Conservation (phyloP, 1,284 basidiomycete genomes). For the Peniophora sp. region DNA sequence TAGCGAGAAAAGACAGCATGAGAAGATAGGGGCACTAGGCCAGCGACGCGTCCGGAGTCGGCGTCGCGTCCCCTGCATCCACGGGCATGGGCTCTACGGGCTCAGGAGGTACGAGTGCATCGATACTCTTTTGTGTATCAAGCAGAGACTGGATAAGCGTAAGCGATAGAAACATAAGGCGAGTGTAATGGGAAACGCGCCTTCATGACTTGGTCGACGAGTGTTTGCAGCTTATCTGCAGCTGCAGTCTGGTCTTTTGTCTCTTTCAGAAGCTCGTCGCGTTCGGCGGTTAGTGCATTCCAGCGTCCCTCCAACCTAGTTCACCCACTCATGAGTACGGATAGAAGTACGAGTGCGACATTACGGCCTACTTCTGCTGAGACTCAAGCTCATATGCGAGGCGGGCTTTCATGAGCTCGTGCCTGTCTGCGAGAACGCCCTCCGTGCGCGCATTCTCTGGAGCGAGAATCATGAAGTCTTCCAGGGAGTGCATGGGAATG, state of each 20-base stretch:
- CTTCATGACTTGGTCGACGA: constrained; percentile 69
- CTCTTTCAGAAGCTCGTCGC: constrained; percentile 68
- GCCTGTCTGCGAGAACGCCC: constrained; percentile 54
- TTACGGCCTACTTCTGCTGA: constrained; percentile 66
- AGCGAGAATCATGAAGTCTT: constrained; percentile 58
- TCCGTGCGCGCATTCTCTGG: constrained; percentile 56
- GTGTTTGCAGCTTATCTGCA: constrained; percentile 66
- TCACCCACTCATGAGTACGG: constrained; percentile 6
- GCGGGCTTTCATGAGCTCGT: constrained; percentile 75
- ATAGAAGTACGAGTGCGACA: not conserved
- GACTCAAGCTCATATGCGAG: constrained; percentile 67
- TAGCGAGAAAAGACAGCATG: not conserved
- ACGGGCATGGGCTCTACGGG: constrained; percentile 8
- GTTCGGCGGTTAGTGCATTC: constrained; percentile 55
- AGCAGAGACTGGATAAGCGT: constrained; percentile 42
- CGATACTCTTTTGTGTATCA: constrained; percentile 68
- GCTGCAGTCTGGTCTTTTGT: constrained; percentile 57
- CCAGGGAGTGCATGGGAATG: constrained; percentile 56
- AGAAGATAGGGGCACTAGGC: not conserved
- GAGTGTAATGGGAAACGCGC: constrained; percentile 24
- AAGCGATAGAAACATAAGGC: not conserved
- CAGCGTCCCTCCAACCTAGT: constrained; percentile 56
- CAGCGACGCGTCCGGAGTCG: not conserved
- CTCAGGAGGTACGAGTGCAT: constrained; percentile 49
- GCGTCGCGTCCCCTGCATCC: not conserved